Evolutionary conservation across 2,329 filamentous ascomycete genomes (phyloP).

Genomic region (Hymenotorrendiella dingleyae): DNA sequence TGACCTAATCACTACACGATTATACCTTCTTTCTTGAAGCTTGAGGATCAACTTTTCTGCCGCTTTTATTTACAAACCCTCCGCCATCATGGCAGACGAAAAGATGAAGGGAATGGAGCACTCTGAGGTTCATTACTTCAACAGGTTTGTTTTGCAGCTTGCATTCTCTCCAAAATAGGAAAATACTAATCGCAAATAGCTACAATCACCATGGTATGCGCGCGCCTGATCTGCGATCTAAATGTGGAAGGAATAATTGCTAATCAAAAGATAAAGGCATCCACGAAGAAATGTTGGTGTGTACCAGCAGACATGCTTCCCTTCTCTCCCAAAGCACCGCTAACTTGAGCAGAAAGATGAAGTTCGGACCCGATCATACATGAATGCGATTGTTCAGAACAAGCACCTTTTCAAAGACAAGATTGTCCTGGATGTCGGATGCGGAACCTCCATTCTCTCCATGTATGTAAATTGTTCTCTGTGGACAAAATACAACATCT

Average conservation of each 20-base stretch:
- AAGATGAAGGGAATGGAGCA: conserved; percentile 36
- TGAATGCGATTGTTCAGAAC: conserved; percentile 96
- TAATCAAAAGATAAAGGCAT: conserved; percentile 55
- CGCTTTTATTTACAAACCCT: not conserved
- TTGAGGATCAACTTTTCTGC: not conserved
- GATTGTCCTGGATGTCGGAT: conserved; percentile 94
- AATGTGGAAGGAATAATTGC: conserved; percentile 26
- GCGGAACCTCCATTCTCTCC: conserved; percentile 94
- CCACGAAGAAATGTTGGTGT: conserved; percentile 96
- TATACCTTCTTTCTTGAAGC: no score
- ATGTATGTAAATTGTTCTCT: conserved; percentile 72
- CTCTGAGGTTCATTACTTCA: conserved; percentile 98
- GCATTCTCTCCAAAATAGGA: not conserved
- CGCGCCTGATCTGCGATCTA: conserved; percentile 11
- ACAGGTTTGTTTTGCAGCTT: conserved; percentile 61
- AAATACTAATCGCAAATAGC: conserved; percentile 41
- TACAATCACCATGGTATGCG: conserved; percentile 94
- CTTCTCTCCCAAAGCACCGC: conserved; percentile 11
- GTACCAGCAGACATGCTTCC: conserved; percentile 35
- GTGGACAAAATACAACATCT: conserved; percentile 6
- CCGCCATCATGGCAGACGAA: conserved; percentile 44
- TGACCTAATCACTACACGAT: no score
- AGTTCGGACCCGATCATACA: conserved; percentile 92
- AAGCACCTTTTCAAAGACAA: conserved; percentile 89
- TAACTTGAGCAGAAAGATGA: conserved; percentile 76